Percentiles rank a stretch among this genome's conserved stretches.
These are phyloP conservation scores for Cenchrus purpureus DNA, from an alignment of 176 grass and related monocot species.

Conservation along the genomic window DNA sequence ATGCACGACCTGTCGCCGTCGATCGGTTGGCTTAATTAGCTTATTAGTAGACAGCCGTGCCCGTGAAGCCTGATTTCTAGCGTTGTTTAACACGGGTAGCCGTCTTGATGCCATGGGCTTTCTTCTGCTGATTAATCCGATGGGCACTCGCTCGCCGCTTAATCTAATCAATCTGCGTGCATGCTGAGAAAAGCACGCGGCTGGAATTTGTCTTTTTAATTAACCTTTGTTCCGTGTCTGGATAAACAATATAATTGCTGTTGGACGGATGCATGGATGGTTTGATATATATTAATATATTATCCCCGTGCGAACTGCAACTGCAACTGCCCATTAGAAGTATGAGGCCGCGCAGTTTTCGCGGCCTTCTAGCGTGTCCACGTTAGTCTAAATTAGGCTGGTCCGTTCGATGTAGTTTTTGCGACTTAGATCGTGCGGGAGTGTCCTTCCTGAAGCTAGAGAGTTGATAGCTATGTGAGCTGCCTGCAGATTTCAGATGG, in stretches of 20 bases:
- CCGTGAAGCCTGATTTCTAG: slow-evolving; percentile 30
- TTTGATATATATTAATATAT: background rate
- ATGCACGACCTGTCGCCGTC: slow-evolving; percentile 30
- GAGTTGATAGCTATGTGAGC: no score
- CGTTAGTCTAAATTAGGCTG: no score
- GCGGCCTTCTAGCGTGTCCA: no score
- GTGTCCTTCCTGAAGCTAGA: no score
- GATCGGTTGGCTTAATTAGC: background rate
- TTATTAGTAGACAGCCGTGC: slow-evolving; percentile 23
- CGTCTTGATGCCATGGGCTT: background rate
- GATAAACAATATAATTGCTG: background rate
- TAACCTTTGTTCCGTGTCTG: no score
- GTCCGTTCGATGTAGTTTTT: no score
- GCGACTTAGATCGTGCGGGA: no score
- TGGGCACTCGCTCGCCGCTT: background rate
- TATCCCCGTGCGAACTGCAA: no score
- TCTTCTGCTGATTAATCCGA: background rate
- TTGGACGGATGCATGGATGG: background rate
- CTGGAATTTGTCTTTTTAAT: background rate
- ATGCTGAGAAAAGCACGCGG: background rate
- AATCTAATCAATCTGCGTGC: background rate
- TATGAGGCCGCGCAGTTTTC: no score
- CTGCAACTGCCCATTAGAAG: no score
- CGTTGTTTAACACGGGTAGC: slow-evolving; percentile 42
- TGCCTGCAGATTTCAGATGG: no score